Conservation (phyloP, 73 alveolate species). For the Symbiodinium natans region DNA sequence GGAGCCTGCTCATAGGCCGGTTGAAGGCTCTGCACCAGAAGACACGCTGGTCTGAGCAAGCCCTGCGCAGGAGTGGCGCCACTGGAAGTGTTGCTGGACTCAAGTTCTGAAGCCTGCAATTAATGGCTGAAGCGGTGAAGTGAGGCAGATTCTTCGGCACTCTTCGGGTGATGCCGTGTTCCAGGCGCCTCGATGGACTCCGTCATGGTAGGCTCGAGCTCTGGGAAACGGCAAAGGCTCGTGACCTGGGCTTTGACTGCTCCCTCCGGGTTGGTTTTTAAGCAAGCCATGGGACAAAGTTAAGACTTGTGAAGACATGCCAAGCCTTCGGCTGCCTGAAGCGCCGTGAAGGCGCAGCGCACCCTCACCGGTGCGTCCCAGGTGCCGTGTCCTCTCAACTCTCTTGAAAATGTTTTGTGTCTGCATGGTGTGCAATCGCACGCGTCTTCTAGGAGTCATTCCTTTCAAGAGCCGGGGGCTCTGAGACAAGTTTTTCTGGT, state of each 20-base stretch:
- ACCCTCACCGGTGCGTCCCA: slow-evolving; percentile 54
- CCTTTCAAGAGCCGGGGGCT: too few relatives aligned
- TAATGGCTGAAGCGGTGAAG: too few relatives aligned
- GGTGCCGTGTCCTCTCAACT: slow-evolving; percentile 27
- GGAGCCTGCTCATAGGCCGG: slow-evolving; percentile 70
- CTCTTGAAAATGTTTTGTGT: not conserved
- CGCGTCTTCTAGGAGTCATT: too few relatives aligned
- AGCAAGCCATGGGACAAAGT: not conserved
- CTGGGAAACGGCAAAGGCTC: slow-evolving; percentile 75
- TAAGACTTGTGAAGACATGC: not conserved
- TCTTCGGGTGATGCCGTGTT: too few relatives aligned
- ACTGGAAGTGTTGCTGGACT: too few relatives aligned
- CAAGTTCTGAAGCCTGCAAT: too few relatives aligned
- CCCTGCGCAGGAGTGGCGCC: not conserved
- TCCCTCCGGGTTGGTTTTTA: not conserved
- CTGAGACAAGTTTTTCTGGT: too few relatives aligned
- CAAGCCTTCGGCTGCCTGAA: slow-evolving; percentile 25
- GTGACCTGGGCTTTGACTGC: slow-evolving; percentile 89
- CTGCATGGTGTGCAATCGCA: too few relatives aligned
- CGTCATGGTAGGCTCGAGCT: slow-evolving; percentile 21
- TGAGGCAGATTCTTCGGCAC: too few relatives aligned
- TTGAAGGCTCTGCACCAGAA: slow-evolving; percentile 61
- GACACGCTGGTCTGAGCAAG: slow-evolving; percentile 70
- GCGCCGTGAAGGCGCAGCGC: slow-evolving; percentile 47
- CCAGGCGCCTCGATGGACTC: slow-evolving; percentile 36